Conservation (phyloP, 768 basidiomycete species). For the Cystobasidium ongulense region DNA sequence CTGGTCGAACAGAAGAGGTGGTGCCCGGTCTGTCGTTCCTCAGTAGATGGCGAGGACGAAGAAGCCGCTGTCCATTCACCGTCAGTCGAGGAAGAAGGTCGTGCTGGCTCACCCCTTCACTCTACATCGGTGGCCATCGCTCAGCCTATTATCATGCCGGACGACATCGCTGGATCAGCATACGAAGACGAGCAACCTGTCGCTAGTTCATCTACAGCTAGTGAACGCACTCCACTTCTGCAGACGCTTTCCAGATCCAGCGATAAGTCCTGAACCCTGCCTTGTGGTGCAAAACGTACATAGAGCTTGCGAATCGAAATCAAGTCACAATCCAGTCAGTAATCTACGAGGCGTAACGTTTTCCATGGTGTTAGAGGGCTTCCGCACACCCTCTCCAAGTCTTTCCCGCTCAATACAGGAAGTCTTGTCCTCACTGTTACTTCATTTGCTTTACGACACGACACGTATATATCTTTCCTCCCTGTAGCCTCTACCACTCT, state of each 20-base stretch:
- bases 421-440: neutral
- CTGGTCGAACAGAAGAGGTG: slow-evolving; percentile 15
- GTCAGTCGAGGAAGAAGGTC: neutral
- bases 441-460: neutral
- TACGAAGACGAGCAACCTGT: neutral
- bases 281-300: neutral
- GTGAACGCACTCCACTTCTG: slow-evolving; percentile 15
- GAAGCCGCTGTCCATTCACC: neutral
- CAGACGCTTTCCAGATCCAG: neutral
- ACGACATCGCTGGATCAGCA: neutral
- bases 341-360: neutral
- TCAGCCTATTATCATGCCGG: slow-evolving; percentile 13
- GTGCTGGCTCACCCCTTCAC: neutral
- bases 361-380: neutral
- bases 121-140: neutral
- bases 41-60: slow-evolving; percentile 3
- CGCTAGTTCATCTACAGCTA: slow-evolving; percentile 19
- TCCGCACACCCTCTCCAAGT: neutral
- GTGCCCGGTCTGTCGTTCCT: slow-evolving; percentile 16
- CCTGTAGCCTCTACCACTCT: neutral
- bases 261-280: neutral
- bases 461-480: neutral
- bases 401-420: neutral
- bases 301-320: neutral
- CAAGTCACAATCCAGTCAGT: neutral